phyloP scores from a whole-genome alignment of 108 stramenopile genomes.

The Poteriospumella lacustris region DNA sequence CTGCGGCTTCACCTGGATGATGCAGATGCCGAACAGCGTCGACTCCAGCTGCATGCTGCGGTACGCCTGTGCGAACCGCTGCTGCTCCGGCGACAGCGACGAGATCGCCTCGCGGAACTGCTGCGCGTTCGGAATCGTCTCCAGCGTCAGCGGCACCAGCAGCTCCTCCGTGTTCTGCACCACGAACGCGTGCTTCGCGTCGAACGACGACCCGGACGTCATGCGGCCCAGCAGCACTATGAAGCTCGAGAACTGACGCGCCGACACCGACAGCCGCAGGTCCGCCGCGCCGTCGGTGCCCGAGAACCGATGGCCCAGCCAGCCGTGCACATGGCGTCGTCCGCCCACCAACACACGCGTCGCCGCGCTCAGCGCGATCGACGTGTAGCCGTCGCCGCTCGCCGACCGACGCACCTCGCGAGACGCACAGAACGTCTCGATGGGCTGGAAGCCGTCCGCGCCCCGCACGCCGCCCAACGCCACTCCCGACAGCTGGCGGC shows the following conservation, averaged over 20 bases:
- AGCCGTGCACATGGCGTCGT: neutral
- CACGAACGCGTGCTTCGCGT: conserved; percentile 73
- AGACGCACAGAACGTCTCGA: too few species aligned
- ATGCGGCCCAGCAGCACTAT: conserved; percentile 59
- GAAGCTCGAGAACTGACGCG: conserved; percentile 4
- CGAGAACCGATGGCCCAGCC: neutral
- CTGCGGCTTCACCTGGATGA: conserved; percentile 78
- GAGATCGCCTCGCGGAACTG: conserved; percentile 75
- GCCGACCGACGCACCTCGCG: too few species aligned
- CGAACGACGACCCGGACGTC: conserved; percentile 53
- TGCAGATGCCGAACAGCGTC: conserved; percentile 68
- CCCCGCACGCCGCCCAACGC: too few species aligned
- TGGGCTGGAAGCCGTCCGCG: too few species aligned
- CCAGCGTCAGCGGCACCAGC: conserved; percentile 65
- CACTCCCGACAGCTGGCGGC: too few species aligned
- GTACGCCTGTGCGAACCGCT: conserved; percentile 65
- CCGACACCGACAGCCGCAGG: neutral
- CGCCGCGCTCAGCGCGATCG: neutral
- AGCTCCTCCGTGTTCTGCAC: conserved; percentile 80
- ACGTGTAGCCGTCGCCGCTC: too few species aligned
- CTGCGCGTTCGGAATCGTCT: conserved; percentile 70
- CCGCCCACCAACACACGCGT: neutral
- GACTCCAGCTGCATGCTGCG: conserved; percentile 72
- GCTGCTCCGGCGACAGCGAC: conserved; percentile 75
- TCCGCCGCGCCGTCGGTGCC: too few species aligned